A percentile compares a stretch with the other conserved stretches of the same genome.
phyloP scores from a whole-genome alignment of 495 filamentous ascomycete genomes.

The Oleoguttula mirabilis region DNA sequence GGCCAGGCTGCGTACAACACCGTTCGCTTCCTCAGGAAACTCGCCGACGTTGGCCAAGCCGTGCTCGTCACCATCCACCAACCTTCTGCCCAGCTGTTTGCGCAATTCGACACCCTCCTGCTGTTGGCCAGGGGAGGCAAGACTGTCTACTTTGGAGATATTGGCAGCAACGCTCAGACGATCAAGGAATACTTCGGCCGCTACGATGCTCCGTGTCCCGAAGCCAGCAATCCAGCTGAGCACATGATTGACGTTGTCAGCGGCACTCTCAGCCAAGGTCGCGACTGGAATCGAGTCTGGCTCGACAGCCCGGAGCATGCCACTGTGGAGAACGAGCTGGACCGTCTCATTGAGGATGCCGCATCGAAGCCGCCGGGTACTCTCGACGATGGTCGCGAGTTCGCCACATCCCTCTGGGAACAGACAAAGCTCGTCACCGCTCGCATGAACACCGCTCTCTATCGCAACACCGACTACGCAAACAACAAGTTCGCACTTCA shows the following conservation, averaged over 20 bases:
- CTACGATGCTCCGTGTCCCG: conserved; percentile 61
- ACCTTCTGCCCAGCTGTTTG: conserved; percentile 75
- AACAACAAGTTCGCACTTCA: conserved; percentile 34
- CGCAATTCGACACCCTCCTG: conserved; percentile 73
- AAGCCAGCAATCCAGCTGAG: conserved; percentile 76
- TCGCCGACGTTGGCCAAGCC: conserved; percentile 15
- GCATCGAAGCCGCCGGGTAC: conserved; percentile 16
- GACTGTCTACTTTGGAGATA: conserved; percentile 73
- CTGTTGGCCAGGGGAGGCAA: conserved; percentile 69
- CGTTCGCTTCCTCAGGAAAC: conserved; percentile 15
- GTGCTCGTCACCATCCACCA: conserved; percentile 51
- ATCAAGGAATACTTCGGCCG: conserved; percentile 68
- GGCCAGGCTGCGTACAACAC: conserved; percentile 15
- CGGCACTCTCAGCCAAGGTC: conserved; percentile 71
- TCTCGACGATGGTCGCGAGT: conserved; percentile 30
- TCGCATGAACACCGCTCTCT: conserved; percentile 28
- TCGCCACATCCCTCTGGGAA: conserved; percentile 29
- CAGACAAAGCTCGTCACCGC: conserved; percentile 29
- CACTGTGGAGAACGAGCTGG: conserved; percentile 55
- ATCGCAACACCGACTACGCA: conserved; percentile 31
- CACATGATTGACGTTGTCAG: conserved; percentile 93
- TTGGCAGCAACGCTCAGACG: conserved; percentile 64
- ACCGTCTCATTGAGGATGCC: conserved; percentile 42
- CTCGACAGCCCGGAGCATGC: conserved; percentile 57
- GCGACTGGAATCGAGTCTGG: conserved; percentile 77